Percentiles rank a stretch among this genome's conserved stretches.
Conservation (phyloP, 768 basidiomycete genomes). For the Lactifluus subvellereus region DNA sequence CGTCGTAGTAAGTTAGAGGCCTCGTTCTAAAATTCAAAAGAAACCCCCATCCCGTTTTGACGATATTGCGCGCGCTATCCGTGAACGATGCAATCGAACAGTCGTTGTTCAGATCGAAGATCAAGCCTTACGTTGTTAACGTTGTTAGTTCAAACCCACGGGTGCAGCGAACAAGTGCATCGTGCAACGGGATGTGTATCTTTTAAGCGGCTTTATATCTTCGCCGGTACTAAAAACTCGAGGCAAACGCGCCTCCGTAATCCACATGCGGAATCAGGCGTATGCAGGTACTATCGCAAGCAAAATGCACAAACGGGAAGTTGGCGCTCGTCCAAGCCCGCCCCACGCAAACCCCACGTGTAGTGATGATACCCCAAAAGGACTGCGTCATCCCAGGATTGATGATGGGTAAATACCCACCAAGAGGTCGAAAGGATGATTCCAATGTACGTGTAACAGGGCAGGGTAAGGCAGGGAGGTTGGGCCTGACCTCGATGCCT, state of each 20-base stretch:
- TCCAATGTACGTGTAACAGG: constrained; percentile 12
- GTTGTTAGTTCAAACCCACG: constrained; percentile 5
- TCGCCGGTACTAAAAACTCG: constrained; percentile 9
- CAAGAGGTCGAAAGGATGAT: neutral
- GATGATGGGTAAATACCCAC: neutral
- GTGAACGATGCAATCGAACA: neutral
- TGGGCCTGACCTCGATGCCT: constrained; percentile 1
- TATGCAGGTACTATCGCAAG: constrained; percentile 7
- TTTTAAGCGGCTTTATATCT: constrained; percentile 1
- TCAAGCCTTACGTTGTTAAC: constrained; percentile 16
- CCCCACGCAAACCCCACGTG: constrained; percentile 20
- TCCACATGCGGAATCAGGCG: constrained; percentile 6
- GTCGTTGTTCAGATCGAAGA: constrained; percentile 2
- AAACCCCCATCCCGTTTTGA: neutral
- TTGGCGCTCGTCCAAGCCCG: neutral
- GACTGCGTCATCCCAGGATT: constrained; percentile 10
- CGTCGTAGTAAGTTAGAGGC: neutral
- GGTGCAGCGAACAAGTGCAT: constrained; percentile 1
- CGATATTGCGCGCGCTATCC: neutral
- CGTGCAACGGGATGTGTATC: constrained; percentile 3
- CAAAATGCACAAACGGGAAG: neutral
- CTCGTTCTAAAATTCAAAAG: neutral
- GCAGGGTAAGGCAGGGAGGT: neutral
- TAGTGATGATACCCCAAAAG: constrained; percentile 12
- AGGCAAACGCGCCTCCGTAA: constrained; percentile 7